Evolutionary conservation across 257 asterid genomes (phyloP), one percentile per base, ranked within the genome.

Genomic region (Coffea canephora): DNA sequence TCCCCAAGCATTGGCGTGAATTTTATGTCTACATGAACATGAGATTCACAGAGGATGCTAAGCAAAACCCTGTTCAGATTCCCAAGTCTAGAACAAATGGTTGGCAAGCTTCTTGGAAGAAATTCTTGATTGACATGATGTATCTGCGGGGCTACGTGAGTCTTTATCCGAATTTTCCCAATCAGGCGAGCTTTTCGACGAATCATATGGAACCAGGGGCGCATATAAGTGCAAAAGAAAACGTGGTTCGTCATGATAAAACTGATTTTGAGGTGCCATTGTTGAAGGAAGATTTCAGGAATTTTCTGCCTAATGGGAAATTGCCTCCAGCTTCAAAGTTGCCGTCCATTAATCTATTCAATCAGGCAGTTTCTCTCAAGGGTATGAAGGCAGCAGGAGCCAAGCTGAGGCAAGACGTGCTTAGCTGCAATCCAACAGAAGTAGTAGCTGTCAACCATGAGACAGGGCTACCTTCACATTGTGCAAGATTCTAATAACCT

Each of bases 71-170:
- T 0, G 98, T 95, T 68, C 99, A 95, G 50, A 95, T 95, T 46
- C 97, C 99, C 0, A 93, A 93, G 36, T 96, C 99, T 48, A 90
- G 99, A 82, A 96, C 99, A 4, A 96, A 93, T 18, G 99, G 99
- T 0, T 95, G 99, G 99, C 99, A 95, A 67, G 99, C 99, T 4
- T 95, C 99, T 0, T 94, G 99, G 99, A 96, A 94, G 91, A 96
- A 96, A 85, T 94, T 96, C 71, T 76, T 96, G 69, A 94, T 96
- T 0, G 97, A 96, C 59, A 94, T 96, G 98, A 96, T 96, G 99
- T 96, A 94, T 66, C 77, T 96, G 0, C 84, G 99, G 68, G 98
- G 98, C 0, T 96, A 96, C 9, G 99, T 96, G 4, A 88, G 91
- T 34, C 89, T 96, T 0, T 96, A 96, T 71, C 97, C 99, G 0